Evolutionary conservation across 2,329 filamentous ascomycete genomes (phyloP).

Genomic region (Talaromyces sp.): DNA sequence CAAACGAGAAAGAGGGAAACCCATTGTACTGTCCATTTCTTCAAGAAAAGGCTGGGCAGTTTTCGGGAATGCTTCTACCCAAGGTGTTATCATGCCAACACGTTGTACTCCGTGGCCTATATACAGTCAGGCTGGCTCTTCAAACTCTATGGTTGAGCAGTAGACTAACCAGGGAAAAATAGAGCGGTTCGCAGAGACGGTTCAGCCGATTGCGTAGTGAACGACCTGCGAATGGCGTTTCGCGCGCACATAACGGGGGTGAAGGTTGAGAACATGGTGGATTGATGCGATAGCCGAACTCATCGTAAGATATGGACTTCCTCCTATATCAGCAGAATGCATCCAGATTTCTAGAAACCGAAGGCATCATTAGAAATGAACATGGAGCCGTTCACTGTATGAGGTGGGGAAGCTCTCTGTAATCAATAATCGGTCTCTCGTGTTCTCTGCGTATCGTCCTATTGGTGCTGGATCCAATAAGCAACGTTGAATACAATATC

Average conservation of each 20-base stretch:
- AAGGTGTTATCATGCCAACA: conserved; percentile 80
- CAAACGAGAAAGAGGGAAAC: conserved; percentile 69
- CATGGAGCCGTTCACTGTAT: neutral
- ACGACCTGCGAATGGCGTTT: conserved; percentile 10
- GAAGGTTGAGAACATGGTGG: conserved; percentile 6
- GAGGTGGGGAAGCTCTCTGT: neutral
- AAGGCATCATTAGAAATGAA: neutral
- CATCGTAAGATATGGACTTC: conserved; percentile 7
- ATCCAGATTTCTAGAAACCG: neutral
- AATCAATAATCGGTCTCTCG: neutral
- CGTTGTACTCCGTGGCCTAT: conserved; percentile 84
- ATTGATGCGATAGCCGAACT: neutral
- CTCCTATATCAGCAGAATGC: neutral
- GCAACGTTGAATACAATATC: neutral
- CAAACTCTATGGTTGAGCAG: neutral
- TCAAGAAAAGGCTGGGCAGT: conserved; percentile 75
- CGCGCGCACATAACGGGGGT: conserved; percentile 5
- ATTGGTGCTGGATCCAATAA: too few relatives aligned
- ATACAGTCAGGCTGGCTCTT: conserved; percentile 7
- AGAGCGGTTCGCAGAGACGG: conserved; percentile 41
- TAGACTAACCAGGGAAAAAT: conserved; percentile 47
- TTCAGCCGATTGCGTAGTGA: conserved; percentile 7
- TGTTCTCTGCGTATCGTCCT: neutral
- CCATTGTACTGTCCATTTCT: conserved; percentile 76
- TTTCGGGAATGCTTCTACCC: conserved; percentile 79